These are phyloP conservation scores for Aspergillus fumigatiaffinis DNA, from an alignment of 2,329 filamentous ascomycete genomes.

Conservation along the genomic window DNA sequence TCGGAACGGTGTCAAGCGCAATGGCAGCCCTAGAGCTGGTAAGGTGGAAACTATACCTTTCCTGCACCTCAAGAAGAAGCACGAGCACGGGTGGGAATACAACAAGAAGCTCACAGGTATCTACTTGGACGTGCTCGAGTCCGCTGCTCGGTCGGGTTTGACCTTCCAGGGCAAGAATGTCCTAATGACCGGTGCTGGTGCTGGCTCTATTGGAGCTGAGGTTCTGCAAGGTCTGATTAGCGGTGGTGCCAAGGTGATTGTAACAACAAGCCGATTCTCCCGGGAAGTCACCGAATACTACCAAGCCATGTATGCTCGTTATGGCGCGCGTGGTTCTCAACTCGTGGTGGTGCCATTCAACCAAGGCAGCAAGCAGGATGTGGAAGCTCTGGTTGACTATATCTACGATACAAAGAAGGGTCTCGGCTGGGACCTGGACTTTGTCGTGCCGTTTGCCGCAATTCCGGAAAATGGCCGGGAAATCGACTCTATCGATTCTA, in stretches of 20 bases:
- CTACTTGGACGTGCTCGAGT: slow-evolving; percentile 88
- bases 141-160: slow-evolving; percentile 80
- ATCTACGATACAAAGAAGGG: slow-evolving; percentile 96
- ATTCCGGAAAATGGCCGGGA: slow-evolving; percentile 97
- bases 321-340: slow-evolving; percentile 88
- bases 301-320: slow-evolving; percentile 95
- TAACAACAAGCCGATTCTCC: slow-evolving; percentile 95
- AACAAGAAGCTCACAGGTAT: slow-evolving; percentile 95
- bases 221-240: slow-evolving; percentile 94
- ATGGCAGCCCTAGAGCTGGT: slow-evolving; percentile 63
- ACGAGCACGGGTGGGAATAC: slow-evolving; percentile 96
- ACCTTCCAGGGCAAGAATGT: slow-evolving; percentile 94
- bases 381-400: slow-evolving; percentile 89
- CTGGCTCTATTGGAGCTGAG: slow-evolving; percentile 95
- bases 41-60: slow-evolving; percentile 98
- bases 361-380: slow-evolving; percentile 96
- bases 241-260: slow-evolving; percentile 92
- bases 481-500: slow-evolving; percentile 94
- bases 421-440: slow-evolving; percentile 97
- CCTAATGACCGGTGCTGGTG: slow-evolving; percentile 96
- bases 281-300: slow-evolving; percentile 98
- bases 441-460: slow-evolving; percentile 90
- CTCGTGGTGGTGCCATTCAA: slow-evolving; percentile 99
- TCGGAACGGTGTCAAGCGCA: slow-evolving; percentile 47
- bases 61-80: slow-evolving; percentile 95